Percentiles rank a stretch among this genome's conserved stretches.
phyloP scores from a whole-genome alignment of 164 flowering plant genomes.

The Sextonia rubra region DNA sequence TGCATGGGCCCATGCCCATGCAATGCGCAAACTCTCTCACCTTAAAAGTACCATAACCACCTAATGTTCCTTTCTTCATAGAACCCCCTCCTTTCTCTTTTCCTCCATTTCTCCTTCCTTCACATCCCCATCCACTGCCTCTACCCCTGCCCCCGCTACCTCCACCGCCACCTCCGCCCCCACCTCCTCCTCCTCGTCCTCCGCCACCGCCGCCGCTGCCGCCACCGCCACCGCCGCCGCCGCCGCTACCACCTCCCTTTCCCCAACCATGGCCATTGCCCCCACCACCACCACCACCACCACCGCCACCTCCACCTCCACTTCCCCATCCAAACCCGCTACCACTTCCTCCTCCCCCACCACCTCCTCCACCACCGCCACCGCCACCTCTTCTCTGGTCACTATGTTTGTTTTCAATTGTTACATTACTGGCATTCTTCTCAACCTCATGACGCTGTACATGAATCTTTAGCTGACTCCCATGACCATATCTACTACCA shows the following conservation, averaged over 20 bases:
- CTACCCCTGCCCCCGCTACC: too few species aligned
- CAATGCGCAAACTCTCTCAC: slow-evolving; percentile 16
- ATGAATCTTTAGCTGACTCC: neutral
- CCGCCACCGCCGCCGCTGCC: neutral
- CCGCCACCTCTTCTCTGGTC: neutral
- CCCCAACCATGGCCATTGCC: neutral
- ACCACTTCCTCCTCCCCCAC: too few species aligned
- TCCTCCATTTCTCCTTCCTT: neutral
- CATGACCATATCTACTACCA: neutral
- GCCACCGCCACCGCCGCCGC: neutral
- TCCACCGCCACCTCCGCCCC: too few species aligned
- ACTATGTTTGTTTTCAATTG: neutral
- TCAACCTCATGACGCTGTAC: neutral
- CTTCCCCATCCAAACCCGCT: neutral
- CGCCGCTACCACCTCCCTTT: neutral
- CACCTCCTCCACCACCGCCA: too few species aligned
- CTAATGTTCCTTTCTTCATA: neutral
- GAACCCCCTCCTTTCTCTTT: neutral
- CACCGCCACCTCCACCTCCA: neutral
- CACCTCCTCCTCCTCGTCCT: too few species aligned
- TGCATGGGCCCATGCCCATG: slow-evolving; percentile 15
- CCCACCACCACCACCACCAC: neutral
- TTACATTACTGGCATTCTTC: neutral
- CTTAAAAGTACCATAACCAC: neutral
- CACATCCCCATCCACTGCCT: neutral